These are phyloP conservation scores for Penicillium ucsense DNA, from an alignment of 495 filamentous ascomycete genomes.

Conservation along the genomic window DNA sequence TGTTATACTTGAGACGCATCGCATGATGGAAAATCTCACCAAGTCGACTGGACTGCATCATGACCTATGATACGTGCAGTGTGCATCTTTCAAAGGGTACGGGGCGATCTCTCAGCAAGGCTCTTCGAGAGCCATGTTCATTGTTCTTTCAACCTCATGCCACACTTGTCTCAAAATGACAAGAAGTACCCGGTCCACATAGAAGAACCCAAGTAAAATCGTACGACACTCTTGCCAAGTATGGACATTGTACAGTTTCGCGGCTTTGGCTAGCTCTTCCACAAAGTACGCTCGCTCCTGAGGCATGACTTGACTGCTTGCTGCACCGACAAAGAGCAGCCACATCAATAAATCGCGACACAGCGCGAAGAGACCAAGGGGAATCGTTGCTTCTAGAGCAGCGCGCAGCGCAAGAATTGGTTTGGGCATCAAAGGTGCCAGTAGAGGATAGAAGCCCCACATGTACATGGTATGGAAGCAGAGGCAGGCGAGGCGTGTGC, in stretches of 20 bases:
- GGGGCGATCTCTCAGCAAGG: no score
- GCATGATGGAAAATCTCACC: no score
- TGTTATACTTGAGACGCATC: no score
- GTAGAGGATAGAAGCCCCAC: conserved; percentile 37
- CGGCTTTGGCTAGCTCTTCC: conserved; percentile 22
- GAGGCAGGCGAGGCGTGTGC: conserved; percentile 32
- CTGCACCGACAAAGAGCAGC: conserved; percentile 32
- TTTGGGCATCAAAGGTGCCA: conserved; percentile 29
- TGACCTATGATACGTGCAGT: no score
- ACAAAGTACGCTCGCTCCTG: conserved; percentile 29
- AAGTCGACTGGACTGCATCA: no score
- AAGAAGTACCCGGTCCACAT: conserved; percentile 31
- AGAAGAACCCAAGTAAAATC: conserved; percentile 31
- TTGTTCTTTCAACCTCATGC: conserved; percentile 25
- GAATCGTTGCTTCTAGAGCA: conserved; percentile 29
- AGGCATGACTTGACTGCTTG: conserved; percentile 23
- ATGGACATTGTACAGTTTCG: conserved; percentile 19
- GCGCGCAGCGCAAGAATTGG: conserved; percentile 30
- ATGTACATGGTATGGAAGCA: conserved; percentile 39
- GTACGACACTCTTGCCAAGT: conserved; percentile 31
- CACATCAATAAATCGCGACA: conserved; percentile 33
- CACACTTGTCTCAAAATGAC: conserved; percentile 26
- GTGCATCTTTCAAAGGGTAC: no score
- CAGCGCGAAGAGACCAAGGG: conserved; percentile 24
- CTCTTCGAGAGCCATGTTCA: neutral